Evolutionary conservation across 768 basidiomycete genomes (phyloP).

Genomic region (Hericium erinaceus): DNA sequence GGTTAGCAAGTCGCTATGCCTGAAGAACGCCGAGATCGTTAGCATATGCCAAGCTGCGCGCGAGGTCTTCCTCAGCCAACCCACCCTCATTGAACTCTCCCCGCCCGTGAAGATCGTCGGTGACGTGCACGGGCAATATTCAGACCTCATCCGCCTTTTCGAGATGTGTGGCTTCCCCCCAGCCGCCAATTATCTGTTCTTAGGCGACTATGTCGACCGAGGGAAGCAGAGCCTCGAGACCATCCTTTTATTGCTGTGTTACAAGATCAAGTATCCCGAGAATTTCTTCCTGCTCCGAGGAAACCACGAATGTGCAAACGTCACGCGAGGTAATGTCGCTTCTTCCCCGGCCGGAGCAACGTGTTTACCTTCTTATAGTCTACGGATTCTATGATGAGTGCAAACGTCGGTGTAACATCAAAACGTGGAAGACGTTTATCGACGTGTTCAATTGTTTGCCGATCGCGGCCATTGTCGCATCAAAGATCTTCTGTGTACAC

Average conservation of each 20-base stretch:
- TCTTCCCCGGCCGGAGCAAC: not conserved
- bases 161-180: constrained; percentile 99
- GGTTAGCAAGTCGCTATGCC: constrained; percentile 88
- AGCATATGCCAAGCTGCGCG: constrained; percentile 92
- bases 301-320: constrained; percentile 99
- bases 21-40: constrained; percentile 95
- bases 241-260: constrained; percentile 91
- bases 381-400: constrained; percentile 99
- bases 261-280: constrained; percentile 99
- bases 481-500: constrained; percentile 99
- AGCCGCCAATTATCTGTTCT: constrained; percentile 93
- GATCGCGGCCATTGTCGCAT: constrained; percentile 96
- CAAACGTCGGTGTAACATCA: constrained; percentile 98
- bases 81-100: constrained; percentile 92
- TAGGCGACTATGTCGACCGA: constrained; percentile 98
- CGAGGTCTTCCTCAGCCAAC: constrained; percentile 93
- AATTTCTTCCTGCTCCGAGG: constrained; percentile 97
- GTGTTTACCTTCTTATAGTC: constrained; percentile 38
- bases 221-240: constrained; percentile 99
- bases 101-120: constrained; percentile 99
- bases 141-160: constrained; percentile 94
- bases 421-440: constrained; percentile 99
- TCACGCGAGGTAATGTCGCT: constrained; percentile 76
- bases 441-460: constrained; percentile 99
- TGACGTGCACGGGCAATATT: constrained; percentile 98